Base-by-base conservation (phyloP, 2,329 filamentous ascomycete genomes). In the Albifimbria verrucaria region DNA sequence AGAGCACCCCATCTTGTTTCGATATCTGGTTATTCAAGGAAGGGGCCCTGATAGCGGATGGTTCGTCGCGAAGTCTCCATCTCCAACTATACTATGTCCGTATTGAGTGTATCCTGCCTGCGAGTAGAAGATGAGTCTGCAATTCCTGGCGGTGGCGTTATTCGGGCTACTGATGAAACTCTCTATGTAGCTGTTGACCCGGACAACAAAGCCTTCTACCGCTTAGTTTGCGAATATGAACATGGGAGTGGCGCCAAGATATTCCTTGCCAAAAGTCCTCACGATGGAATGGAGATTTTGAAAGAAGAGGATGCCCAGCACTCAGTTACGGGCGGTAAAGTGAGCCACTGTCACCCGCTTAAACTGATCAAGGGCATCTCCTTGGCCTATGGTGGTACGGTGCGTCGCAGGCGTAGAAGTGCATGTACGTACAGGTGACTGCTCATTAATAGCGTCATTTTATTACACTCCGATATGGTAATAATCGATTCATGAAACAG, bases 21-120 rank as follows among this genome's bases (percentile, higher is more conserved):
- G 55, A 55, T 28, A 49, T 62, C 36, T 69, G 63, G 62, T 53
- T 61, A 3, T 52, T 50, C 4, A 52, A 48, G 12, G 50, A 59
- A 1, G 56, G 60, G 10, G 52, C 55, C 7, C 51, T 66, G 11
- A 55, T 62, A 24, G 56, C 48, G 7, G 64, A 66, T 43, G 65
- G 59, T 24, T 52, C 52, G 4, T 48, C 52, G 9, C 55, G 62
- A n/a, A 44, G 65, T 9, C 59, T 70, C 58, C 65, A 70, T 57
- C 63, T 69, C 69, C 59, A 55, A 54, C 18, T 57, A 69, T 53
- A 63, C 65, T 49, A 71, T 72, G 67, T 52, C 51, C 15, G 51
- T 42, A 6, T 42, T 63, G 7, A 66, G 68, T 18, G 67, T 71
- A 7, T 65, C 60, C 2, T 64, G 65, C 3, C 57, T 71, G 7